Evolutionary conservation across 2,329 filamentous ascomycete genomes (phyloP).

Genomic region (Diaporthe australafricana): DNA sequence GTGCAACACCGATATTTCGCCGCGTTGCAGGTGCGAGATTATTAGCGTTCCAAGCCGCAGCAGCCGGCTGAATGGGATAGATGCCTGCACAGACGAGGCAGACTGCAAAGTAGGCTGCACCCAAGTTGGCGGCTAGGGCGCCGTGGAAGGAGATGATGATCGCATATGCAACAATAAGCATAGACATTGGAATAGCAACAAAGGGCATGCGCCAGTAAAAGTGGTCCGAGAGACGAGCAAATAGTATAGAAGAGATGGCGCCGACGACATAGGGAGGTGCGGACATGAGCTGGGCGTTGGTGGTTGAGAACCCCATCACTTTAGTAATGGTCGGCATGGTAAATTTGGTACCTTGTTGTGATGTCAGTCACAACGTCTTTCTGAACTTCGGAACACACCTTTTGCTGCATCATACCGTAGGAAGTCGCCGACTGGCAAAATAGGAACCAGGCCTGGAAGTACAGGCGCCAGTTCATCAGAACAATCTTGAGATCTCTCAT

Average conservation of each 20-base stretch:
- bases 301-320: constrained; percentile 49
- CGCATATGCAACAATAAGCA: constrained; percentile 72
- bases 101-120: constrained; percentile 73
- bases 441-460: constrained; percentile 39
- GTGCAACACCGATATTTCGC: constrained; percentile 52
- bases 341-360: constrained; percentile 38
- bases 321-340: constrained; percentile 50
- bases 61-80: constrained; percentile 73
- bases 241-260: constrained; percentile 69
- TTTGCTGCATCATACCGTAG: constrained; percentile 45
- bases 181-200: constrained; percentile 69
- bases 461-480: constrained; percentile 36
- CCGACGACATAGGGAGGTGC: constrained; percentile 71
- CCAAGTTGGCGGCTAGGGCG: constrained; percentile 53
- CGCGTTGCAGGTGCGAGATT: constrained; percentile 65
- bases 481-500: constrained; percentile 30
- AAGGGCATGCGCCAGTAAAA: constrained; percentile 73
- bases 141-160: constrained; percentile 69
- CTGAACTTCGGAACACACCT: no score
- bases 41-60: constrained; percentile 76
- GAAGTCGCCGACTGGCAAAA: constrained; percentile 43
- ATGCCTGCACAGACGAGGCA: constrained; percentile 78
- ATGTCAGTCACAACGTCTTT: background rate
- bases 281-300: constrained; percentile 61
- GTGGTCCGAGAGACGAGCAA: constrained; percentile 75